Base-by-base conservation (phyloP, 2,329 filamentous ascomycete species). In the Coniochaeta sp. region DNA sequence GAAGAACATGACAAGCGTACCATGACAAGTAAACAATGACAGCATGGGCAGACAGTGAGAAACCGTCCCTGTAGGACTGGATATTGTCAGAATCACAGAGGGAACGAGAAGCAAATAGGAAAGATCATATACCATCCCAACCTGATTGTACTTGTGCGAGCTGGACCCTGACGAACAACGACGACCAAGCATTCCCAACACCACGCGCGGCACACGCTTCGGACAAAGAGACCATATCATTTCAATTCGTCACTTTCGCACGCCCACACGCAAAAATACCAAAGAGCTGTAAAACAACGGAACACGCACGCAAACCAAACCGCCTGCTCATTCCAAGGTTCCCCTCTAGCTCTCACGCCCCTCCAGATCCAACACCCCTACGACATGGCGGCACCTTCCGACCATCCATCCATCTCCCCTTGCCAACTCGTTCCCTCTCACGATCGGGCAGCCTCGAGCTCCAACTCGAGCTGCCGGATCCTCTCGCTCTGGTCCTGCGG, bases 401-500 rank as follows among this genome's bases (percentile, higher is more conserved):
- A n/a, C n/a, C 30, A 14, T 8, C 30, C 30, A 9, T 32, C n/a
- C n/a, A n/a, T n/a, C n/a, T n/a, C n/a, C n/a, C n/a, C n/a, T n/a
- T n/a, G n/a, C n/a, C n/a, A n/a, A n/a, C n/a, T n/a, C n/a, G n/a
- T n/a, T n/a, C n/a, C n/a, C n/a, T n/a, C n/a, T 57, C 42, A 85
- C 57, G 82, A 85, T 59, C 79, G 73, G 20, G 79, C 75, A 64
- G 80, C 79, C 64, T 87, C 83, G 32, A 87, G 70, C 67, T 86
- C 83, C 49, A 86, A 71, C 70, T 87, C 83, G 53, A 87, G 65
- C 66, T 85, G 82, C 57, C 83, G 72, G 62, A 86, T 86, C 48
- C 82, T 74, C 69, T 86, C 82, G 65, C 76, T 85, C 74, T 86
- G 82, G 63, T 85, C 82, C 60, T 79, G 75, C 28, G 45, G 14